phyloP scores from a whole-genome alignment of 78 protist species.

The Tieghemostelium lacteum region DNA sequence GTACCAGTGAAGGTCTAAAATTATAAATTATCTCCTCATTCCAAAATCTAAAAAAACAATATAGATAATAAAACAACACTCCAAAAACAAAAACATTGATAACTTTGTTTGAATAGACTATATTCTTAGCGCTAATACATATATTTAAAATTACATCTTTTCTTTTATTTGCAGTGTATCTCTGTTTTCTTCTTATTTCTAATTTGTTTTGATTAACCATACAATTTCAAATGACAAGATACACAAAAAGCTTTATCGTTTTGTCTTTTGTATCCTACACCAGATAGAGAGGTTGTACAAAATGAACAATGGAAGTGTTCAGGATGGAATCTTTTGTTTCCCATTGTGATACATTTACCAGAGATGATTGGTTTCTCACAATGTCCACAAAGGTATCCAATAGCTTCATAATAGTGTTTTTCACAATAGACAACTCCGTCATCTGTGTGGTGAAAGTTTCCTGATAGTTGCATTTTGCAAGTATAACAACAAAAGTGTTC shows the following conservation, averaged over 20 bases:
- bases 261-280: constrained; percentile 64
- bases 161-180: background rate
- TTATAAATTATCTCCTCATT: background rate
- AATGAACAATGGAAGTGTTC: constrained; percentile 70
- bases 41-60: background rate
- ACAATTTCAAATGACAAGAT: constrained; percentile 27
- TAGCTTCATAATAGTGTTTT: constrained; percentile 70
- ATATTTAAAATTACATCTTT: background rate
- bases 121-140: background rate
- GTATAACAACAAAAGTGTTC: constrained; percentile 70
- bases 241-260: constrained; percentile 38
- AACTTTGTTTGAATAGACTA: background rate
- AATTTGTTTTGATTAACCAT: constrained; percentile 8
- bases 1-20: background rate
- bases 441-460: constrained; percentile 60
- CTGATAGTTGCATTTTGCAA: constrained; percentile 38
- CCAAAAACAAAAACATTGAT: background rate
- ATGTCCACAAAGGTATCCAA: constrained; percentile 57
- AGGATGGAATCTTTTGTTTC: constrained; percentile 40
- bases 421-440: constrained; percentile 64
- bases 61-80: too few species aligned
- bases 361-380: constrained; percentile 76
- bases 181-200: background rate
- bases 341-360: constrained; percentile 71
- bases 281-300: constrained; percentile 58